phyloP scores from a whole-genome alignment of 2,329 filamentous ascomycete genomes.

The Nigrospora osmanthi region DNA sequence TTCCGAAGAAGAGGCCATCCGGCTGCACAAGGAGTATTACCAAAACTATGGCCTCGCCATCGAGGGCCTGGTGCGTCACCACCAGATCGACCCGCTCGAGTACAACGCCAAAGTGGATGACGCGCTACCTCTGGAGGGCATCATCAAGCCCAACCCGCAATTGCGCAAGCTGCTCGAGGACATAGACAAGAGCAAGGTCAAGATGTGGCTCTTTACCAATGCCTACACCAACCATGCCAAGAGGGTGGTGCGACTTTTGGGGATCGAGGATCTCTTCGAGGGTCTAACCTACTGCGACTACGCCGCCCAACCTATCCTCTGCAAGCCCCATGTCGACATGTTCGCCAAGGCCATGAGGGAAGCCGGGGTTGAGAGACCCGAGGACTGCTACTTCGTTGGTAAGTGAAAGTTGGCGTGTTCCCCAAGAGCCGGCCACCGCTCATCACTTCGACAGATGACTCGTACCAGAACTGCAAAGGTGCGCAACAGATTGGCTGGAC shows the following conservation, averaged over 20 bases:
- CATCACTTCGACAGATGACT: slow-evolving; percentile 60
- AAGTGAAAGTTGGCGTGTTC: slow-evolving; percentile 25
- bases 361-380: slow-evolving; percentile 58
- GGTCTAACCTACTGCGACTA: slow-evolving; percentile 96
- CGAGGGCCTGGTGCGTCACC: slow-evolving; percentile 85
- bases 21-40: slow-evolving; percentile 88
- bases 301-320: slow-evolving; percentile 61
- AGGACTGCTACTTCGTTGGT: slow-evolving; percentile 91
- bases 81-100: slow-evolving; percentile 89
- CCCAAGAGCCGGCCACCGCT: background rate
- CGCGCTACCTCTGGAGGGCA: slow-evolving; percentile 75
- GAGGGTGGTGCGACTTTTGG: slow-evolving; percentile 72
- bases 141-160: slow-evolving; percentile 72
- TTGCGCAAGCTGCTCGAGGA: slow-evolving; percentile 71
- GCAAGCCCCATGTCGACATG: slow-evolving; percentile 80
- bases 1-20: slow-evolving; percentile 67
- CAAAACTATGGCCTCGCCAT: slow-evolving; percentile 95
- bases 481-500: slow-evolving; percentile 81
- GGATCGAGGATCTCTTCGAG: slow-evolving; percentile 83
- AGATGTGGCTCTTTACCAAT: slow-evolving; percentile 91
- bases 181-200: slow-evolving; percentile 77
- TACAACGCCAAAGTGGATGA: slow-evolving; percentile 96
- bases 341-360: slow-evolving; percentile 84
- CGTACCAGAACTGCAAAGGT: slow-evolving; percentile 69
- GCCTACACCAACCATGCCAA: slow-evolving; percentile 85